Evolutionary conservation across 75 land plant species (phyloP), one percentile per base, ranked within the genome.

Genomic region (Cunninghamia lanceolata): DNA sequence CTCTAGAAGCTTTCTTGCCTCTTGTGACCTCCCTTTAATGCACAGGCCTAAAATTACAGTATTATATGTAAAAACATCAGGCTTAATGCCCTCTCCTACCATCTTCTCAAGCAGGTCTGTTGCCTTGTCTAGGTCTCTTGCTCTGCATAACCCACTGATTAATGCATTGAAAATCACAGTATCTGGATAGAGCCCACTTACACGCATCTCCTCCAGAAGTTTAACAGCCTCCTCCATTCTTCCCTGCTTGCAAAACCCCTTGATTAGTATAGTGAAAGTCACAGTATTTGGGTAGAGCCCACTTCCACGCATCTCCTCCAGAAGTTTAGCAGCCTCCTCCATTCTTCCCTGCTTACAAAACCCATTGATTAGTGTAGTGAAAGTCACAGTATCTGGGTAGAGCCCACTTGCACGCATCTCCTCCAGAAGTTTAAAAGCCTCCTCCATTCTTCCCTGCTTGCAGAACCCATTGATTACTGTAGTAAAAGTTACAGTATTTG

Each of bases 91-190:
- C 21, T 89, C 90, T 43, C 87, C 84, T 73, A 89, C 86, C 95
- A 94, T 94, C 21, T 85, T 45, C 79, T 91, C 91, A 83, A 94
- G 74, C 4, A 92, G 74, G 59, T 86, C 89, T 79, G 85, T 70
- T n/a, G 90, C 94, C 73, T 91, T 92, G 45, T 83, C 84, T 21
- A 88, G 84, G 85, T 88, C 89, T 9, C 91, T 90, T 3, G 82
- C 80, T 86, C 39, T 86, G 80, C 94, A 93, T 73, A 94, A 84
- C 53, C 95, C 95, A 68, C 88, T 90, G 73, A 93, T 93, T 30
- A 93, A 40, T 52, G 94, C 88, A 52, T 91, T 93, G 74, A 88
- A 93, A 9, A 92, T 89, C 84, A 90, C 89, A 43, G 86, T 88
- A 73, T 92, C 89, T 0, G 94, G 95, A 7, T 87, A 82, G 53